Evolutionary conservation across 2,329 filamentous ascomycete genomes (phyloP).

Genomic region (Paecilomyces sp.): DNA sequence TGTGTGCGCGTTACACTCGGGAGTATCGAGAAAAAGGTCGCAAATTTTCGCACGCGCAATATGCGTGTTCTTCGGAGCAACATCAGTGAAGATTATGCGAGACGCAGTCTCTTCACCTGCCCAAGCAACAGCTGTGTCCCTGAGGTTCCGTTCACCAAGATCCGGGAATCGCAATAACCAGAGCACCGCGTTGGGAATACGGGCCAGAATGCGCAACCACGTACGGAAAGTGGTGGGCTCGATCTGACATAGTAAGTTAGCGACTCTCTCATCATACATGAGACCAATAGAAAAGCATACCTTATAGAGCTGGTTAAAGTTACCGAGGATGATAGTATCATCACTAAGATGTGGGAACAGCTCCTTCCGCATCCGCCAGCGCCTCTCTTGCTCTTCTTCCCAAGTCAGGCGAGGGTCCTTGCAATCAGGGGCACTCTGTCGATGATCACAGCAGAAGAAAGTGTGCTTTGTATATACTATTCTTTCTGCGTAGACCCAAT

Average conservation of each 20-base stretch:
- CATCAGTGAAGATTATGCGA: constrained; percentile 90
- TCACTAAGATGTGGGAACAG: constrained; percentile 78
- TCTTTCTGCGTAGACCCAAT: constrained; percentile 96
- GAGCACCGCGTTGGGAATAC: constrained; percentile 77
- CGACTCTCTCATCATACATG: background rate
- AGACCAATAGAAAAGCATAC: constrained; percentile 42
- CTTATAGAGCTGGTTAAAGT: constrained; percentile 99
- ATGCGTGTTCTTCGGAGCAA: constrained; percentile 89
- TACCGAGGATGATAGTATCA: constrained; percentile 83
- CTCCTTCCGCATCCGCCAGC: constrained; percentile 91
- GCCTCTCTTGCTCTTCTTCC: constrained; percentile 71
- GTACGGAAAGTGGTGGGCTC: constrained; percentile 93
- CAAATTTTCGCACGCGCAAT: constrained; percentile 87
- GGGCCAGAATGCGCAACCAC: constrained; percentile 85
- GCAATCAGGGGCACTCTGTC: constrained; percentile 74
- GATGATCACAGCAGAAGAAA: constrained; percentile 97
- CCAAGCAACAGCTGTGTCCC: constrained; percentile 73
- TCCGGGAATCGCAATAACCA: constrained; percentile 98
- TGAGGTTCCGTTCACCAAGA: constrained; percentile 78
- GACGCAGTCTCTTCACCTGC: constrained; percentile 76
- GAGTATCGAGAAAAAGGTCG: constrained; percentile 92
- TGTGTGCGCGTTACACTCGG: constrained; percentile 96
- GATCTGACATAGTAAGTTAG: constrained; percentile 54
- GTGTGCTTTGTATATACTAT: constrained; percentile 91
- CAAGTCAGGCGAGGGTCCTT: constrained; percentile 63